Conservation (phyloP, 2,329 filamentous ascomycete species). For the Pezicula carpinea region DNA sequence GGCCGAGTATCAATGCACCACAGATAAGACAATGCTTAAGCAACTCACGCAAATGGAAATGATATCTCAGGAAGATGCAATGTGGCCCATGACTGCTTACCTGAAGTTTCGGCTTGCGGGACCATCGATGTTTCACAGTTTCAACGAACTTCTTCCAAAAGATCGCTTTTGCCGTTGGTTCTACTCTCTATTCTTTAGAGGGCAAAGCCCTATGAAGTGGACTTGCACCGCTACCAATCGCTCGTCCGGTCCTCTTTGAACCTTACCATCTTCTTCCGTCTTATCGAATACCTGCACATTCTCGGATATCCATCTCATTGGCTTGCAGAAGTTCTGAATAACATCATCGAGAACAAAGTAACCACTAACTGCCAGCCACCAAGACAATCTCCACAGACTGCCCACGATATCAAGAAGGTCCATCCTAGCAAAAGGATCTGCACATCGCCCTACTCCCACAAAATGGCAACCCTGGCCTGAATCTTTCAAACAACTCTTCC, state of each 20-base stretch:
- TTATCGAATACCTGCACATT: constrained; percentile 6
- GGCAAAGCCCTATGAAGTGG: constrained; percentile 5
- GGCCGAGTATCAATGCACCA: constrained; percentile 12
- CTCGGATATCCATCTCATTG: constrained; percentile 16
- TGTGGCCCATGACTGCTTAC: constrained; percentile 5
- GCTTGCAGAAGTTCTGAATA: constrained; percentile 11
- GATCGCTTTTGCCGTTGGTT: constrained; percentile 10
- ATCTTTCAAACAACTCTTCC: constrained; percentile 12
- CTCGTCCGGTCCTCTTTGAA: constrained; percentile 7
- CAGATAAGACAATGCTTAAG: constrained; percentile 1
- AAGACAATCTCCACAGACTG: not conserved
- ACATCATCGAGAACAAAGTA: constrained; percentile 10
- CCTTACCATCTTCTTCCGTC: constrained; percentile 6
- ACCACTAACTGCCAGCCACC: constrained; percentile 7
- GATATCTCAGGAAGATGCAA: not conserved
- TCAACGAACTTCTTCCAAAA: constrained; percentile 2
- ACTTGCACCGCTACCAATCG: not conserved
- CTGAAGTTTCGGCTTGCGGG: not conserved
- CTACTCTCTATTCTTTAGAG: constrained; percentile 10
- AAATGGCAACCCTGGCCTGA: constrained; percentile 6
- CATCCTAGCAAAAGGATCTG: constrained; percentile 3
- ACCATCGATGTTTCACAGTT: not conserved
- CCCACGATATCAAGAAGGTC: not conserved
- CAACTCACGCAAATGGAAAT: constrained; percentile 4
- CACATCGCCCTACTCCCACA: constrained; percentile 8